Evolutionary conservation across 1,284 basidiomycete species (phyloP).

Genomic region (Heterobasidion annosum): DNA sequence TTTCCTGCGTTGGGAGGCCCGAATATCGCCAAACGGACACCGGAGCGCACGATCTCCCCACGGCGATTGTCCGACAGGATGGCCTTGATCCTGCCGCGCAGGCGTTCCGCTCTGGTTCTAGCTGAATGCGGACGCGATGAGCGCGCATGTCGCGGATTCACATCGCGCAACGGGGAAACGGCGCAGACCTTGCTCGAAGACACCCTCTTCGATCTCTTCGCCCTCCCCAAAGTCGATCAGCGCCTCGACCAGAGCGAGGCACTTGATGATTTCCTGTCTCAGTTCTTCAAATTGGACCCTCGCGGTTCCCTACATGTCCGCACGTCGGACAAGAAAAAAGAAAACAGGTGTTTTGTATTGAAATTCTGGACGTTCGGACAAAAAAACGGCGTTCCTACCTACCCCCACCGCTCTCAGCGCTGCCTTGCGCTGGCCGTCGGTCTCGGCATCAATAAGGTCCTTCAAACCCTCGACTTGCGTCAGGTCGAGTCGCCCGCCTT

Average conservation of each 20-base stretch:
- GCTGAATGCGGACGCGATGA: conserved; percentile 27
- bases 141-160: background rate
- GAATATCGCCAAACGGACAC: conserved; percentile 77
- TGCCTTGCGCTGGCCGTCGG: conserved; percentile 68
- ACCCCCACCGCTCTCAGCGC: conserved; percentile 66
- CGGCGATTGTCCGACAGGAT: conserved; percentile 62
- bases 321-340: background rate
- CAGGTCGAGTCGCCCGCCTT: conserved; percentile 72
- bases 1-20: conserved; percentile 90
- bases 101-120: conserved; percentile 30
- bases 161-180: background rate
- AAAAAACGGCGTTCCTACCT: conserved; percentile 12
- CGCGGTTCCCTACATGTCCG: conserved; percentile 41
- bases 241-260: conserved; percentile 75
- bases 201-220: conserved; percentile 76
- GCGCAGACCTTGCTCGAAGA: conserved; percentile 50
- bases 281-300: conserved; percentile 54
- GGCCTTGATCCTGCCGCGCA: conserved; percentile 40
- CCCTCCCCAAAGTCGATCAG: conserved; percentile 89
- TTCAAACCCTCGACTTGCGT: conserved; percentile 81
- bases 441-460: conserved; percentile 81
- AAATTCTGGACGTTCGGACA: background rate
- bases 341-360: background rate
- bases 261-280: conserved; percentile 55
- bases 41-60: conserved; percentile 78